Evolutionary conservation across 768 basidiomycete genomes (phyloP), one percentile per base, ranked within the genome.

Genomic region (Pleurotus giganteus): DNA sequence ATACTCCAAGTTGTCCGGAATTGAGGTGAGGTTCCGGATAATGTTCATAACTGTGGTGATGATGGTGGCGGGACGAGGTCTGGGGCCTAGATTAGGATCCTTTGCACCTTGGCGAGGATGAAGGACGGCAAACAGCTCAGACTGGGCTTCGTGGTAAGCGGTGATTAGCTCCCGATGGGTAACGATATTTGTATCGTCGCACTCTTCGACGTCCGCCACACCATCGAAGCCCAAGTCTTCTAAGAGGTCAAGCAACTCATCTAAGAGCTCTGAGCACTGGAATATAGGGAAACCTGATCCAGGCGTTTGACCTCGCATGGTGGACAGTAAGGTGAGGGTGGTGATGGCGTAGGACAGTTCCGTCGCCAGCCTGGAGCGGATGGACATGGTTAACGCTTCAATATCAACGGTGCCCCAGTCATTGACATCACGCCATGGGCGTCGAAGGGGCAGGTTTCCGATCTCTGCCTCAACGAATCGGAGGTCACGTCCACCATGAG

Each of bases 261-360:
- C 88, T 56, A 94, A 76, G 32, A 98, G 77, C 58, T 96, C 94
- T 4, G 75, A 74, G 59, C 91, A 89, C 57, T 89, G 84, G 13
- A 72, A 68, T 21, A 97, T 82, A 1, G 88, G 86, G 66, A 94
- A 92, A 9, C 88, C 91, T 13, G 78, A 76, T 12, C 77, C 78
- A 21, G 78, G 74, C n/a, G 78, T 76, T 54, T 80, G 81, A 8
- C 83, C 85, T 26, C 82, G 82, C 83, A 91, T 85, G 2, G 86
- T 85, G 11, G 89, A 88, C 54, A 97, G 73, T 65, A 96, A 74
- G 3, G 86, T 86, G 60, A 98, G 77, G 4, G 91, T 91, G 19
- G 94, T 93, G 60, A 99, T 72, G 4, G 90, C 92, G 66, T 94
- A 98, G 3, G 94, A 88, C 51, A 95, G 73, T 68, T 99, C 96